Base-by-base conservation (phyloP, 164 flowering plant species). In the Liquidambar formosana region DNA sequence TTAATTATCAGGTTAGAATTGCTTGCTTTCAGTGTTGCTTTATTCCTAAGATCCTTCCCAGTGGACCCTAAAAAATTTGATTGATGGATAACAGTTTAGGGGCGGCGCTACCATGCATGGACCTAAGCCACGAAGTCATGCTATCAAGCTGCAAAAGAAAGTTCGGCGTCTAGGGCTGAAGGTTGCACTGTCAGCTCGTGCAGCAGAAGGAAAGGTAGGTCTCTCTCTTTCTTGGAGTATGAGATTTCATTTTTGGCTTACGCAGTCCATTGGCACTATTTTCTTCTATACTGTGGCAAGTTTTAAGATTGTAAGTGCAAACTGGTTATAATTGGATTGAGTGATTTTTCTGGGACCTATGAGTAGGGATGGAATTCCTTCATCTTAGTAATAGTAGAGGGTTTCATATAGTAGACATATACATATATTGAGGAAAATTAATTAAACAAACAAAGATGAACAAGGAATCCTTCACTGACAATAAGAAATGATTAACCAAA, bases 71-170 rank as follows among this genome's bases (percentile, higher is more conserved):
- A 65, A 10, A 16, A 38, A 8, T 48, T 64, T 46, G 5, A 52
- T 69, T 26, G 23, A 56, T 75, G 64, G 47, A 60, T 70, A 71
- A 87, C 91, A 94, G 99, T 92, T 91, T 52, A 83, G 97, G 63
- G 84, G 83, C 69, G 99, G 99, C 79, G 85, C 84, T 65, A 74
- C 78, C 54, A 93, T 88, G 97, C 99, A 95, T 80, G 99, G 97
- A 10, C 99, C 99, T 45, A 95, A 95, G 77, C 97, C 99, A 63
- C 80, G 93, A 70, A 93, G 97, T 75, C 97, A 95, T 89, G 99
- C 97, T 54, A 65, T 91, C 63, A 93, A 93, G 88, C 74, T 89
- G 70, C 88, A 95, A 66, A 95, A 95, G 77, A 93, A 95, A 81
- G 97, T 95, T 51, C 85, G 99, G 44, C 97, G 97, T 43, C 80